Evolutionary conservation across 75 land plant genomes (phyloP).

Genomic region (Isoetes taiwanensis): DNA sequence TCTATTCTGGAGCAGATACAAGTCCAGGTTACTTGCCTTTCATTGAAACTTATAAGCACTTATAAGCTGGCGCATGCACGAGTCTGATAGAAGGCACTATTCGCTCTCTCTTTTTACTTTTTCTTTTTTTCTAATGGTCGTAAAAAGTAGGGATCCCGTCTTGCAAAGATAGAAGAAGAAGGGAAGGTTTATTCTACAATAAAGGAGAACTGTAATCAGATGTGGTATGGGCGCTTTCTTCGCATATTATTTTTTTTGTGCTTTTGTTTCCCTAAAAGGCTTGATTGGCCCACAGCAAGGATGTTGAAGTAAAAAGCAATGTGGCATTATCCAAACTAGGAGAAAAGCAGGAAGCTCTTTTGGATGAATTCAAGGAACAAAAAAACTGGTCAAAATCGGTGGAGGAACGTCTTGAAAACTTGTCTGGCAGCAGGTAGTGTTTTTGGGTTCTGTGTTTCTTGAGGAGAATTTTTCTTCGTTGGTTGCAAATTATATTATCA

Average conservation of each 20-base stretch:
- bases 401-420: constrained; percentile 7
- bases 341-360: too few species aligned
- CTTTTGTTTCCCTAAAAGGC: background rate
- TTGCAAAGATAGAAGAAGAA: constrained; percentile 23
- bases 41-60: background rate
- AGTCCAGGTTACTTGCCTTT: constrained; percentile 10
- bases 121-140: too few species aligned
- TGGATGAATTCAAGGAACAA: constrained; percentile 13
- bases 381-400: constrained; percentile 5
- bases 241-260: background rate
- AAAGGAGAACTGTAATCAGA: constrained; percentile 13
- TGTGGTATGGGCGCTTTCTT: background rate
- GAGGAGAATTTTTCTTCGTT: background rate
- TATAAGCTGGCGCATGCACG: background rate
- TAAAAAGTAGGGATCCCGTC: constrained; percentile 15
- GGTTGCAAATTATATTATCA: background rate
- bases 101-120: too few species aligned
- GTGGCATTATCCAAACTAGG: too few species aligned
- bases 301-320: constrained; percentile 6
- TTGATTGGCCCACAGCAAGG: constrained; percentile 2
- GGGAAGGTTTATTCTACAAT: constrained; percentile 11
- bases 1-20: constrained; percentile 16
- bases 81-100: too few species aligned
- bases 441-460: background rate
- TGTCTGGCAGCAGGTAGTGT: constrained; percentile 3